Percentiles rank a stretch among this genome's conserved stretches.
phyloP scores from a whole-genome alignment of 345 rosid genomes.

The Corymbia maculata region DNA sequence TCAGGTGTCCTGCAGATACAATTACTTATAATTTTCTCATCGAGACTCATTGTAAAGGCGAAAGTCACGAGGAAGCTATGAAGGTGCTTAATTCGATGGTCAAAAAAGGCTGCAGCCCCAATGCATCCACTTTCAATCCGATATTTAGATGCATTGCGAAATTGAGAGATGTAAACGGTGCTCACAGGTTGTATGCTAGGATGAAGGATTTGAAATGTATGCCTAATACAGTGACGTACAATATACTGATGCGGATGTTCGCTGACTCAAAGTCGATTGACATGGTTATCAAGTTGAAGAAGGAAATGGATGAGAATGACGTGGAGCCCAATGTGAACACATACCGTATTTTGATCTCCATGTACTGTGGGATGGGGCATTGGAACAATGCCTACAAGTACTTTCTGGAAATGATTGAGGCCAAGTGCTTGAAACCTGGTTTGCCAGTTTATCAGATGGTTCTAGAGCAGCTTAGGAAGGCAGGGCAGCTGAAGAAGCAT shows the following conservation, averaged over 20 bases:
- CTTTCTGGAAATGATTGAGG: conserved; percentile 80
- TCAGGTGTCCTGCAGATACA: conserved; percentile 50
- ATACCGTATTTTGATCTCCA: conserved; percentile 57
- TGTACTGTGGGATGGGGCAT: conserved; percentile 94
- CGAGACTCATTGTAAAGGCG: conserved; percentile 69
- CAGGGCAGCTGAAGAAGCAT: conserved; percentile 83
- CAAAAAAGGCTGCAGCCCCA: conserved; percentile 48
- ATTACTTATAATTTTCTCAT: conserved; percentile 69
- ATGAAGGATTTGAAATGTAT: conserved; percentile 62
- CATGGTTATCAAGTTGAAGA: conserved; percentile 91
- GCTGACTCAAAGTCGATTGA: conserved; percentile 55
- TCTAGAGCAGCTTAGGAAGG: conserved; percentile 60
- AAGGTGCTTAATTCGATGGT: conserved; percentile 65
- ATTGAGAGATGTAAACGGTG: conserved; percentile 71
- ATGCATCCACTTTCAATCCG: conserved; percentile 68
- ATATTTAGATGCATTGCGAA: conserved; percentile 63
- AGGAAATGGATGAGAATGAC: conserved; percentile 77
- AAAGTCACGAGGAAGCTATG: conserved; percentile 48
- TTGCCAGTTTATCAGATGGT: conserved; percentile 60
- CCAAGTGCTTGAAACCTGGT: conserved; percentile 69
- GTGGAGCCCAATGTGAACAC: conserved; percentile 89
- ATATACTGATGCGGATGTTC: conserved; percentile 78
- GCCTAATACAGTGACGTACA: conserved; percentile 66
- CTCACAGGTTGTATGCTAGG: conserved; percentile 61
- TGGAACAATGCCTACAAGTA: conserved; percentile 91